Percentiles rank a stretch among this genome's conserved stretches.
Evolutionary conservation across 2,329 filamentous ascomycete genomes (phyloP).

Genomic region (Biscogniauxia mediterranea): DNA sequence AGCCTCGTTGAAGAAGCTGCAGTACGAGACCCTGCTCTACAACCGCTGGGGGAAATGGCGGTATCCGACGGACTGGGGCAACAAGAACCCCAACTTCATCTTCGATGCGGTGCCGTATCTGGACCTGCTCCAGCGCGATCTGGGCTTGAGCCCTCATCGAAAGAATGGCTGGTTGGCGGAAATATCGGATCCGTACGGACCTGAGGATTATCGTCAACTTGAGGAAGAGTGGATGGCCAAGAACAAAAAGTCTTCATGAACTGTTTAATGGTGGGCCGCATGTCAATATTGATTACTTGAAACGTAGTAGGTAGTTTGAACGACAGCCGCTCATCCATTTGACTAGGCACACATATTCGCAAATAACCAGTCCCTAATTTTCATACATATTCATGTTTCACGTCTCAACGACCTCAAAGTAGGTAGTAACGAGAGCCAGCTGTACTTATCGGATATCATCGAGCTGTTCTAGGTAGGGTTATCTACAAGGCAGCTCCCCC

Average conservation of each 20-base stretch:
- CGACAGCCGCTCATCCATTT: no score
- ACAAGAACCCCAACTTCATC: conserved; percentile 64
- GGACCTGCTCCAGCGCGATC: conserved; percentile 64
- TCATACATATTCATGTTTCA: no score
- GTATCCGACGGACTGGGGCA: conserved; percentile 65
- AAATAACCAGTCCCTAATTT: no score
- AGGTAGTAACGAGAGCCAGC: no score
- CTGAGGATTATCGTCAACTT: conserved; percentile 55
- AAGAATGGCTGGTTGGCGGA: conserved; percentile 55
- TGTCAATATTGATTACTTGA: no score
- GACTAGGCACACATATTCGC: no score
- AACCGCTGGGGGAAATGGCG: conserved; percentile 69
- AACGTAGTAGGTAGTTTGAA: no score
- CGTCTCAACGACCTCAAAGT: no score
- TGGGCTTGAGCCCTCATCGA: conserved; percentile 57
- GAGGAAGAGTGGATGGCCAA: conserved; percentile 49
- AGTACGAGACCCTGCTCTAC: conserved; percentile 59
- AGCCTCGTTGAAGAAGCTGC: conserved; percentile 42
- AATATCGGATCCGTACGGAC: conserved; percentile 55
- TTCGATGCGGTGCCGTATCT: conserved; percentile 76
- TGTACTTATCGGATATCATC: no score
- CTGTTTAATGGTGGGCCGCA: no score
- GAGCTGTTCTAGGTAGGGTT: no score
- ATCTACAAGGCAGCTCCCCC: no score
- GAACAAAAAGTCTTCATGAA: background rate